Conservation (phyloP, 208 protist species). For the Naegleria fowleri region DNA sequence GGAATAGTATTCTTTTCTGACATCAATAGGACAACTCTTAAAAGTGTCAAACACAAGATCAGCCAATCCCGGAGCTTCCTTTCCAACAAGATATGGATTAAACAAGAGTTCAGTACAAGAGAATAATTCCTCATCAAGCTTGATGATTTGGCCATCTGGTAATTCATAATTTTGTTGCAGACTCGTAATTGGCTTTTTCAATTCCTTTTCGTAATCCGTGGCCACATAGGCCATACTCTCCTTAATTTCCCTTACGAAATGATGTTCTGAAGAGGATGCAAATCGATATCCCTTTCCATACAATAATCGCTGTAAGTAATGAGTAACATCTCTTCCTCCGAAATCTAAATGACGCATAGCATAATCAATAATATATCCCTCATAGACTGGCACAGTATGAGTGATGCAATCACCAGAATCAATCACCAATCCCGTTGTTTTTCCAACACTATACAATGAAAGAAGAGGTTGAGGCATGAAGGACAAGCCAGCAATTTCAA, state of each 20-base stretch:
- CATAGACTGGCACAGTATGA: conserved; percentile 48
- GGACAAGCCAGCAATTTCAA: conserved; percentile 44
- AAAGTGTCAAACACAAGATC: conserved; percentile 72
- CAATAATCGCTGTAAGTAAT: conserved; percentile 33
- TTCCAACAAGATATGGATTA: conserved; percentile 31
- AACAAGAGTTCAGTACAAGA: conserved; percentile 32
- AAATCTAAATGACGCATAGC: conserved; percentile 19
- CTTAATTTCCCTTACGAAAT: conserved; percentile 26
- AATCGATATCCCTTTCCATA: conserved; percentile 23
- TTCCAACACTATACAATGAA: conserved; percentile 48
- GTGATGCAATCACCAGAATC: conserved; percentile 52
- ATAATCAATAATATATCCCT: conserved; percentile 38
- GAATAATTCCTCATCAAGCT: conserved; percentile 23
- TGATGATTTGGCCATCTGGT: conserved; percentile 33
- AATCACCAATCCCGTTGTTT: conserved; percentile 52
- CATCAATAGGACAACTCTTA: conserved; percentile 61
- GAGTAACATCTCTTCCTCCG: conserved; percentile 42
- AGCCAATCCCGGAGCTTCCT: conserved; percentile 24
- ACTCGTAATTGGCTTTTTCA: not conserved
- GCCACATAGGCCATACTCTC: conserved; percentile 25
- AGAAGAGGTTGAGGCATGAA: conserved; percentile 47
- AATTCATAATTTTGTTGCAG: conserved; percentile 4
- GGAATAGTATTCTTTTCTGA: conserved; percentile 63
- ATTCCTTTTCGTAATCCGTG: conserved; percentile 21
- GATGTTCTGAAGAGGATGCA: conserved; percentile 34